A percentile compares a stretch with the other conserved stretches of the same genome.
Evolutionary conservation across 441 rosid species (phyloP).

Genomic region (Arabidopsis hybrid): DNA sequence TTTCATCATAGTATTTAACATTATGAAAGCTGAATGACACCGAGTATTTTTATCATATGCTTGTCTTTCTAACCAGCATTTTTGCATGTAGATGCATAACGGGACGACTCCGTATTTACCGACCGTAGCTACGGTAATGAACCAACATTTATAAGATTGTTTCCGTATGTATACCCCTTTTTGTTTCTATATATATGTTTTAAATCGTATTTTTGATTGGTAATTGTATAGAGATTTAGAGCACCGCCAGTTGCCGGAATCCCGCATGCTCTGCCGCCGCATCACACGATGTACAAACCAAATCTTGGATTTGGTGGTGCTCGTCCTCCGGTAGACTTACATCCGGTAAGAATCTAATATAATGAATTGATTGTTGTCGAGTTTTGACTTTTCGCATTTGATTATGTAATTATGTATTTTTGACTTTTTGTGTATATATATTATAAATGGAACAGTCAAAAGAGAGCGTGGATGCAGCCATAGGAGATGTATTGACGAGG

Average conservation of each 20-base stretch:
- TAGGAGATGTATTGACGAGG: conserved; percentile 84
- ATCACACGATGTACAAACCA: conserved; percentile 60
- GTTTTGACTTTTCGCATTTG: conserved; percentile 18
- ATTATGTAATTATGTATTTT: not conserved
- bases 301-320: conserved; percentile 44
- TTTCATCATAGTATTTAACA: not conserved
- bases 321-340: conserved; percentile 66
- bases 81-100: conserved; percentile 51
- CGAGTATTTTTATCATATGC: not conserved
- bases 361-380: conserved; percentile 1
- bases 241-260: conserved; percentile 53
- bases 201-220: not conserved
- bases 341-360: conserved; percentile 57
- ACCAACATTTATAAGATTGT: conserved; percentile 29
- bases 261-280: conserved; percentile 54
- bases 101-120: conserved; percentile 62
- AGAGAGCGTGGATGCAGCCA: conserved; percentile 85
- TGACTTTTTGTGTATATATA: not conserved
- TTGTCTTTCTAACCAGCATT: not conserved
- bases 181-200: not conserved
- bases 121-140: conserved; percentile 53
- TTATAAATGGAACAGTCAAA: conserved; percentile 53
- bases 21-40: not conserved
- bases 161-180: not conserved
- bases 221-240: conserved; percentile 53